Percentiles rank a stretch among this genome's conserved stretches.
Evolutionary conservation across 495 filamentous ascomycete genomes (phyloP).

Genomic region (Neurospora sp.): DNA sequence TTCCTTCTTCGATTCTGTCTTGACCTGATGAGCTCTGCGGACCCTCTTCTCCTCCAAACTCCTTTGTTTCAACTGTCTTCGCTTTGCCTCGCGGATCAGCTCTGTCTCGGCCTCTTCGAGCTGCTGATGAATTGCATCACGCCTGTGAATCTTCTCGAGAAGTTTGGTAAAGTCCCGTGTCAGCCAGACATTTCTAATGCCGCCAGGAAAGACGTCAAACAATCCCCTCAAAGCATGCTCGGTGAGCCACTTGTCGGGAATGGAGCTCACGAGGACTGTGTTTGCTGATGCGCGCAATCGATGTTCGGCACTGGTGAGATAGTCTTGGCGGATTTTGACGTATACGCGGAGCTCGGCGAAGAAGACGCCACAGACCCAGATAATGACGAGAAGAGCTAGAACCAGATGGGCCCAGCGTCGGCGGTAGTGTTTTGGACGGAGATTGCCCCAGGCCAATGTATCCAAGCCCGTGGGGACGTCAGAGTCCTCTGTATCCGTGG

Average conservation of each 20-base stretch:
- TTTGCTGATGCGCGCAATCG: slow-evolving; percentile 91
- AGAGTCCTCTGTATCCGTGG: slow-evolving; percentile 1
- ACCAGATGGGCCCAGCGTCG: slow-evolving; percentile 87
- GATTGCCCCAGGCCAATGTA: slow-evolving; percentile 81
- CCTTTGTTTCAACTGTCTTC: slow-evolving; percentile 57
- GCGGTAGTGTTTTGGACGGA: slow-evolving; percentile 54
- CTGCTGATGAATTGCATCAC: slow-evolving; percentile 57
- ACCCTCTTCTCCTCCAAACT: slow-evolving; percentile 53
- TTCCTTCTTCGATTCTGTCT: slow-evolving; percentile 41
- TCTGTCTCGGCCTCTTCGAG: slow-evolving; percentile 81
- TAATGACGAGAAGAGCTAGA: slow-evolving; percentile 67
- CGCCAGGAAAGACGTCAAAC: slow-evolving; percentile 96
- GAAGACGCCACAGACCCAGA: slow-evolving; percentile 81
- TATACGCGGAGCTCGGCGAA: slow-evolving; percentile 84
- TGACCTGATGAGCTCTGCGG: slow-evolving; percentile 37
- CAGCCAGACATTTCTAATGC: slow-evolving; percentile 93
- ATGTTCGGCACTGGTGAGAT: slow-evolving; percentile 91
- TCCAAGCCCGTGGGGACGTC: slow-evolving; percentile 52
- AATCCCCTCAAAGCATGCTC: slow-evolving; percentile 68
- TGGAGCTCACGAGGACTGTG: slow-evolving; percentile 83
- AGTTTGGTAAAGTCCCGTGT: slow-evolving; percentile 86
- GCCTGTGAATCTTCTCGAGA: slow-evolving; percentile 71
- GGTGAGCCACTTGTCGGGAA: slow-evolving; percentile 81
- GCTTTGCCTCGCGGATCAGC: slow-evolving; percentile 68
- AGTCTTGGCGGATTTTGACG: slow-evolving; percentile 87